A percentile compares a stretch with the other conserved stretches of the same genome.
These are phyloP conservation scores for Solanum sparsipilum DNA, from an alignment of 257 asterid genomes.

Conservation along the genomic window DNA sequence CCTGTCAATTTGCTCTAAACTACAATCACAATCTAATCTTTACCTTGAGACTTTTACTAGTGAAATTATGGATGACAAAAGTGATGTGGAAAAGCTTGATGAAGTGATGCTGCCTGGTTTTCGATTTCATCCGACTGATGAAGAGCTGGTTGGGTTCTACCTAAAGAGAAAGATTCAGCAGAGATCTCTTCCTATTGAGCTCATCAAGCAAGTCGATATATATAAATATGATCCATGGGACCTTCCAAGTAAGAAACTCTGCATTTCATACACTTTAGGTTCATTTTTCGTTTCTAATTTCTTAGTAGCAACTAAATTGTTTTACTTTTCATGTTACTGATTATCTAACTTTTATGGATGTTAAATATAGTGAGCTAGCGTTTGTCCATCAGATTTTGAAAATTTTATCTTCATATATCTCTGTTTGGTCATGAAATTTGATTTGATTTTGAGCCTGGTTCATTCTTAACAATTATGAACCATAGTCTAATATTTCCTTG, in stretches of 20 bases:
- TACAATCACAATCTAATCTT: not conserved
- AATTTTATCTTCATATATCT: not conserved
- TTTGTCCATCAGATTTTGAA: not conserved
- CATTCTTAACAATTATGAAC: not conserved
- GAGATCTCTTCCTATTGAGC: slow-evolving; percentile 50
- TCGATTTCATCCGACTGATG: slow-evolving; percentile 82
- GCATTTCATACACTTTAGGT: not conserved
- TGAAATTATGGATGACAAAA: slow-evolving; percentile 37
- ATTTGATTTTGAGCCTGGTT: not conserved
- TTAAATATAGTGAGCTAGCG: not conserved
- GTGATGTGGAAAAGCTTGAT: slow-evolving; percentile 44
- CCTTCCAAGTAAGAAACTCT: slow-evolving; percentile 58
- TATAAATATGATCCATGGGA: slow-evolving; percentile 93
- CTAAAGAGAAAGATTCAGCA: slow-evolving; percentile 63
- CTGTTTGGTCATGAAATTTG: not conserved
- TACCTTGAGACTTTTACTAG: not conserved
- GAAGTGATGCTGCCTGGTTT: slow-evolving; percentile 77
- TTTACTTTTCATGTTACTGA: not conserved
- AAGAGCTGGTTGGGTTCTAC: slow-evolving; percentile 71
- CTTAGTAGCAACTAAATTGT: not conserved
- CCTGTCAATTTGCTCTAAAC: not conserved
- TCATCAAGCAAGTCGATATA: slow-evolving; percentile 72
- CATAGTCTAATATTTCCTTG: not conserved
- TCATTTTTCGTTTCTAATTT: not conserved
- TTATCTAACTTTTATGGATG: not conserved